Conservation (phyloP, 495 filamentous ascomycete species). For the Aspergillus sparsus region DNA sequence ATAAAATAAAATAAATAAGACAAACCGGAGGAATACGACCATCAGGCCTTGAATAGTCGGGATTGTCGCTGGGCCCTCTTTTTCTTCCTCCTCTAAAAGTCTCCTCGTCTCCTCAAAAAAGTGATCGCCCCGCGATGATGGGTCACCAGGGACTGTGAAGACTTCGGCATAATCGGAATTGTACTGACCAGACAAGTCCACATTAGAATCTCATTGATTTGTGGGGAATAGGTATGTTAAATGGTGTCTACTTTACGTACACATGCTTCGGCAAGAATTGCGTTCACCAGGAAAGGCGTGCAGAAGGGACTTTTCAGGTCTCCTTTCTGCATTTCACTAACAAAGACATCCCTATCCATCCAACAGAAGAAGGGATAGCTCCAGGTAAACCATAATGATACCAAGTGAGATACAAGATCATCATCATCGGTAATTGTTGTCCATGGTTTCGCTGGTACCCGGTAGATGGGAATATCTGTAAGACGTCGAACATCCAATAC, state of each 20-base stretch:
- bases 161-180: slow-evolving; percentile 33
- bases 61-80: slow-evolving; percentile 17
- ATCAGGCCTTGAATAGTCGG: slow-evolving; percentile 29
- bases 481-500: slow-evolving; percentile 31
- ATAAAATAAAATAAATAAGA: neutral
- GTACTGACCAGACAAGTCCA: slow-evolving; percentile 20
- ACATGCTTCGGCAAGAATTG: slow-evolving; percentile 40
- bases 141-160: slow-evolving; percentile 24
- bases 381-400: slow-evolving; percentile 51
- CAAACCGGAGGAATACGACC: slow-evolving; percentile 25
- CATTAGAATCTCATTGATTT: slow-evolving; percentile 7
- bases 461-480: slow-evolving; percentile 29
- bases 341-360: slow-evolving; percentile 46
- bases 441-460: slow-evolving; percentile 47
- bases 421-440: slow-evolving; percentile 48
- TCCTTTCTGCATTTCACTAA: slow-evolving; percentile 40
- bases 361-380: slow-evolving; percentile 42
- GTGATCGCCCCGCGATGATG: slow-evolving; percentile 25
- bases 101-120: slow-evolving; percentile 32
- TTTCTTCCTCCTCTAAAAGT: slow-evolving; percentile 25
- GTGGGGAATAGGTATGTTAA: neutral
- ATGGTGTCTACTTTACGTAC: slow-evolving; percentile 22
- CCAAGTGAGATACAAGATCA: slow-evolving; percentile 49
- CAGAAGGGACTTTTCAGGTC: slow-evolving; percentile 36
- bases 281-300: slow-evolving; percentile 51